Base-by-base conservation (phyloP, 2,329 filamentous ascomycete genomes). In the Blastomyces emzantsi region DNA sequence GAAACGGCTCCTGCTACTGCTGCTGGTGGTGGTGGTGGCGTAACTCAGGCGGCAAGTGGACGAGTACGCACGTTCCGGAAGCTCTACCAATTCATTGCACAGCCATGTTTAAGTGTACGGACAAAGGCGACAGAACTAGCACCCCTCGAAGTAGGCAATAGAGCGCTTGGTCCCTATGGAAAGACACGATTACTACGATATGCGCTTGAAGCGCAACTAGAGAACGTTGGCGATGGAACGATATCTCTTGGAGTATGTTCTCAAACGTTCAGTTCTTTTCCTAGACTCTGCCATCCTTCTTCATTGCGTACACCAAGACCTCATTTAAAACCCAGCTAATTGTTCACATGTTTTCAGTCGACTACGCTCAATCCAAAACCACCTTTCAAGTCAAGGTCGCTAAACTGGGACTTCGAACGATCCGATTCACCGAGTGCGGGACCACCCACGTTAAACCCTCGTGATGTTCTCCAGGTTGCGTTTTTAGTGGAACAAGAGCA, bases 1-100 rank as follows among this genome's bases (percentile, higher is more conserved):
- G 65, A 64, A 33, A 73, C 78, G 66, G 72, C 73, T 0, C 1
- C 25, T 36, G 28, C 2, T 13, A 1, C 2, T 15, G 47, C 22
- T 25, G 30, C 2, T 13, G 3, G 9, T 15, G 47, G 47, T 25
- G 30, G 28, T 9, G 19, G 28, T 33, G 74, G 75, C 45, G 76
- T 77, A 28, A 71, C 73, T 39, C 74, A 78, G 66, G 81, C 81
- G 28, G 81, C 80, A 1, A 80, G 81, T 63, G 83, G 82, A 4
- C 84, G 90, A 60, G 88, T 90, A 47, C 82, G 94, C 65, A 96
- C 91, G 11, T 97, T 97, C 73, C 82, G 93, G 68, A 97, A 97
- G 78, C 79, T 99, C 65, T 99, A 97, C 75, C 94, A 97, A 75
- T 99, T 99, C 73, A 87, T 95, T 63, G 94, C 92, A 73, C 93